phyloP scores from a whole-genome alignment of 2,329 filamentous ascomycete species.

The Mariannaea sp. region DNA sequence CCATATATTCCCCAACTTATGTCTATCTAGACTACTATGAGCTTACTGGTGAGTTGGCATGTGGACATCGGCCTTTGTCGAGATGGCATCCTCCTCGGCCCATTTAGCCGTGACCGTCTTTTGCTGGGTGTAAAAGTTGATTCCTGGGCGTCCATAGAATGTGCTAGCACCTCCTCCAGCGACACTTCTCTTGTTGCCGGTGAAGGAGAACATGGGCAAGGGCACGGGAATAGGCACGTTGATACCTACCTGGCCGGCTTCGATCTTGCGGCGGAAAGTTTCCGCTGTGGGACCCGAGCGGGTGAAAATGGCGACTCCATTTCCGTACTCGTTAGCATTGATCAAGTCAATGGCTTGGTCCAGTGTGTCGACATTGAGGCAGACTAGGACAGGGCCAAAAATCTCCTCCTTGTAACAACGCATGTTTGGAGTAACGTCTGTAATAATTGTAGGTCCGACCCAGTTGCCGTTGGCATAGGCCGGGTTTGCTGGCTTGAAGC shows the following conservation, averaged over 20 bases:
- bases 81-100: constrained; percentile 16
- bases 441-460: constrained; percentile 43
- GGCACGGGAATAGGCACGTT: constrained; percentile 37
- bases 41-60: constrained; percentile 17
- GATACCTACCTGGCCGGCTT: constrained; percentile 36
- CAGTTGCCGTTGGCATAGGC: constrained; percentile 51
- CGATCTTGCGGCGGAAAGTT: constrained; percentile 40
- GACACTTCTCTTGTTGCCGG: constrained; percentile 63
- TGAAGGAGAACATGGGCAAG: constrained; percentile 37
- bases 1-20: too few relatives aligned
- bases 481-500: constrained; percentile 25
- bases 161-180: constrained; percentile 71
- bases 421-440: constrained; percentile 42
- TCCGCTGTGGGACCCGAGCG: constrained; percentile 38
- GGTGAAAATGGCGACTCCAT: constrained; percentile 44
- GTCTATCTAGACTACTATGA: too few relatives aligned
- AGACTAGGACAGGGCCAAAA: constrained; percentile 45
- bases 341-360: constrained; percentile 43
- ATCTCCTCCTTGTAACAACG: constrained; percentile 45
- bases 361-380: constrained; percentile 41
- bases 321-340: constrained; percentile 42
- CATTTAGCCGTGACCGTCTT: constrained; percentile 66
- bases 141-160: constrained; percentile 73
- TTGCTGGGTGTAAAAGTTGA: constrained; percentile 74
- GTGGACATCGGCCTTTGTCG: constrained; percentile 13